Evolutionary conservation across 1,284 basidiomycete species (phyloP).

Genomic region (Tylopilus orsonianus): DNA sequence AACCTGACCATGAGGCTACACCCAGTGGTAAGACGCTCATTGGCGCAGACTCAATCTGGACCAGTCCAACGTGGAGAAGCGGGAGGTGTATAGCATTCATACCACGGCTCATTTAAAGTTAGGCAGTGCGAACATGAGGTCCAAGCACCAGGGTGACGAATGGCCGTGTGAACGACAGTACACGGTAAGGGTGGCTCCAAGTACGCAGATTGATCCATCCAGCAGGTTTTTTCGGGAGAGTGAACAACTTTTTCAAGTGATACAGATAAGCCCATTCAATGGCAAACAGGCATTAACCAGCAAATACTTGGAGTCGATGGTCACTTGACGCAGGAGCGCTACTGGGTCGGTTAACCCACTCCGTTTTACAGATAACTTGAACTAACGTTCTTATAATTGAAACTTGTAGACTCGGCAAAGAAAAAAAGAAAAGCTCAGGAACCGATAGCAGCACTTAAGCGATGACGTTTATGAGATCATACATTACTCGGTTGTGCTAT

Average conservation of each 20-base stretch:
- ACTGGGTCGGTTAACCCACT: not conserved
- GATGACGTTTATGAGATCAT: conserved; percentile 11
- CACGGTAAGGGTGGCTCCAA: not conserved
- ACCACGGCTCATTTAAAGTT: not conserved
- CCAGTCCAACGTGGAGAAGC: conserved; percentile 13
- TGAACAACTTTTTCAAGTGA: not conserved
- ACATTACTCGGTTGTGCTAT: not conserved
- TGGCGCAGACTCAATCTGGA: conserved; percentile 13
- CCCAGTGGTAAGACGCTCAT: conserved; percentile 1
- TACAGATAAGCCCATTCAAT: conserved; percentile 1
- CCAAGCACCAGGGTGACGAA: too few relatives aligned
- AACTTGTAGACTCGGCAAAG: too few relatives aligned
- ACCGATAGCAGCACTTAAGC: not conserved
- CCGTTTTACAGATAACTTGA: too few relatives aligned
- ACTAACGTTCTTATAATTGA: too few relatives aligned
- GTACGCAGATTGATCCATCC: conserved; percentile 3
- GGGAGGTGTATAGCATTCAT: conserved; percentile 16
- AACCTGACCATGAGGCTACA: conserved; percentile 5
- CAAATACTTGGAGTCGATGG: not conserved
- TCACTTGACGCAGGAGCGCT: not conserved
- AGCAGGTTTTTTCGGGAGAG: not conserved
- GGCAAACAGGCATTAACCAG: too few relatives aligned
- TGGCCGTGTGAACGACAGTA: too few relatives aligned
- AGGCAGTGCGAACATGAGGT: conserved; percentile 15
- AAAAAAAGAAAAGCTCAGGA: not conserved